Evolutionary conservation across 2,329 filamentous ascomycete genomes (phyloP).

Genomic region (Zymoseptoria ardabiliae): DNA sequence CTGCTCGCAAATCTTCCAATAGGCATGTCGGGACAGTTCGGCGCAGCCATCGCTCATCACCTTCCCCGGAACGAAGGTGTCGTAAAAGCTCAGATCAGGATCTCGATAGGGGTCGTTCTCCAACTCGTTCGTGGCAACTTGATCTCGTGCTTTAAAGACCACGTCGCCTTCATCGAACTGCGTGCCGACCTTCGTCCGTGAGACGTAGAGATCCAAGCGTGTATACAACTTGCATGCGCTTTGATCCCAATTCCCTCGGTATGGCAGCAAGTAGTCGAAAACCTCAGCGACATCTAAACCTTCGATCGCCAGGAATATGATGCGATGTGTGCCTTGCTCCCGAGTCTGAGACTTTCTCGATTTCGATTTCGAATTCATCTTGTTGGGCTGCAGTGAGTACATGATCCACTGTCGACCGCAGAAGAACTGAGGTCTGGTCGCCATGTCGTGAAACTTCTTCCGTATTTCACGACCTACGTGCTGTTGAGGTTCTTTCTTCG

Average conservation of each 20-base stretch:
- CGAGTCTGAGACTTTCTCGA: background rate
- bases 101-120: slow-evolving; percentile 35
- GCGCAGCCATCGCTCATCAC: slow-evolving; percentile 53
- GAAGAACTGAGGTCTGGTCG: slow-evolving; percentile 30
- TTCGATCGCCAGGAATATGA: slow-evolving; percentile 21
- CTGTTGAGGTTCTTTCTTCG: slow-evolving; percentile 9
- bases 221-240: slow-evolving; percentile 37
- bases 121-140: slow-evolving; percentile 24
- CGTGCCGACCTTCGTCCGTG: slow-evolving; percentile 33
- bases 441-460: slow-evolving; percentile 30
- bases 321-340: slow-evolving; percentile 1
- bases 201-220: slow-evolving; percentile 37
- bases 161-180: slow-evolving; percentile 34
- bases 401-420: slow-evolving; percentile 37
- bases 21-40: slow-evolving; percentile 55
- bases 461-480: slow-evolving; percentile 14
- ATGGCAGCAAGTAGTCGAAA: slow-evolving; percentile 35
- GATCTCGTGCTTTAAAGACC: slow-evolving; percentile 10
- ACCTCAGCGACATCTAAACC: slow-evolving; percentile 23
- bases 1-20: slow-evolving; percentile 42
- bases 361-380: slow-evolving; percentile 14
- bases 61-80: slow-evolving; percentile 4
- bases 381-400: slow-evolving; percentile 32
- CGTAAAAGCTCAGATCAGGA: slow-evolving; percentile 2
- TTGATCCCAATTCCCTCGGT: slow-evolving; percentile 30